Evolutionary conservation across 169 alveolate genomes (phyloP), one percentile per base, ranked within the genome.

Genomic region (Amoebophrya sp.): DNA sequence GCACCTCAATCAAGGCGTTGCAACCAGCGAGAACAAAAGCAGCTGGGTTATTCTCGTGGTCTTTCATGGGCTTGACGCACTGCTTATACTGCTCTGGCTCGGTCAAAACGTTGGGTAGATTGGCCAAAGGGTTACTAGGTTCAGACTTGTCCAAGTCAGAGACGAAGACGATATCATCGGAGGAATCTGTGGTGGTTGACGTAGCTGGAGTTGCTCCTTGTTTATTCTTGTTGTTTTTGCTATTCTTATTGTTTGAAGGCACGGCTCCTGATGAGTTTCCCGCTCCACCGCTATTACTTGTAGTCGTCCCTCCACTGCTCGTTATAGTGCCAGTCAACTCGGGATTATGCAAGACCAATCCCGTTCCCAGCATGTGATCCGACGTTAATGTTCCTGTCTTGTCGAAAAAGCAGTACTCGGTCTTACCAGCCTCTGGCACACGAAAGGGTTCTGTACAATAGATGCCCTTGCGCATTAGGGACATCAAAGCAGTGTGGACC

Each of bases 391-490:
- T 99, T 33, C 99, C 99, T 0, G 99, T 98, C 95, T 99, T 99
- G 93, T 99, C 99, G 95, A 97, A 98, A 41, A 98, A 98, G 92
- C 98, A 96, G 33, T 97, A 96, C 41, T 96, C 96, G 14, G 96
- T 92, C 34, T 92, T 83, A 34, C 93, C 93, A 23, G 99, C 99
- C 92, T 96, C 96, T 29, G 99, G 99, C 65, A 99, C 97, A 92
- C 99, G 95, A 95, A 96, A 98, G 23, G 99, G 99, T 92, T 98
- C 99, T 40, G 99, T 98, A 93, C 99, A 99, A 94, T 97, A 97
- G 14, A 99, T 97, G 78, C 98, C 96, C 91, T 97, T 96, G 93
- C 96, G 96, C 91, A 98, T 95, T 36, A 99, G 94, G 93, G 97
- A 97, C 41, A 97, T 94, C 76, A 99, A 95, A 53, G 99, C 97